Evolutionary conservation across 345 rosid genomes (phyloP).

Genomic region (Rhodamnia rubescens): DNA sequence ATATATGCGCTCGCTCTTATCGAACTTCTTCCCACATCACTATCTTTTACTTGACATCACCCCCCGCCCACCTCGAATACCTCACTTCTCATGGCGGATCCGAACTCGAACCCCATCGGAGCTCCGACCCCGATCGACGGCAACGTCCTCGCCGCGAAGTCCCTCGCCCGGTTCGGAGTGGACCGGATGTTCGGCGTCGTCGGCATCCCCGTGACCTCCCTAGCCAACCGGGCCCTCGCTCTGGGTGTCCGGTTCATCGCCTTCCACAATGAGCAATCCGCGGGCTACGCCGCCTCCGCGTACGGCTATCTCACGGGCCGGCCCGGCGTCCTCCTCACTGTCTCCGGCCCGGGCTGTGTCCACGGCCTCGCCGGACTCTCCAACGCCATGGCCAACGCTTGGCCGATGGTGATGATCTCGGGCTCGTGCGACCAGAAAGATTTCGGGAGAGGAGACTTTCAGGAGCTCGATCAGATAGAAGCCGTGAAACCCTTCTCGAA

Average conservation of each 20-base stretch:
- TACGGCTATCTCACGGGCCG: constrained; percentile 83
- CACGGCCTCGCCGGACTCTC: constrained; percentile 93
- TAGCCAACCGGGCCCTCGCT: constrained; percentile 72
- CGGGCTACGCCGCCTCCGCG: constrained; percentile 96
- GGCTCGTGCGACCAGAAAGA: constrained; percentile 88
- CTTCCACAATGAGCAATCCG: constrained; percentile 97
- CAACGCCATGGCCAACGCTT: constrained; percentile 78
- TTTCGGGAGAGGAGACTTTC: constrained; percentile 80
- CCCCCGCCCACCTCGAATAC: neutral
- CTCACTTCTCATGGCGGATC: constrained; percentile 18
- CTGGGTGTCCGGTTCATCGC: constrained; percentile 85
- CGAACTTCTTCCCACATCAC: neutral
- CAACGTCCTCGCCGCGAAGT: constrained; percentile 51
- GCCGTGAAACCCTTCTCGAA: constrained; percentile 79
- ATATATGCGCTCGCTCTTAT: neutral
- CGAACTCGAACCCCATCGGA: neutral
- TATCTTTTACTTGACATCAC: neutral
- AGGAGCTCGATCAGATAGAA: constrained; percentile 88
- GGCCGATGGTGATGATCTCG: constrained; percentile 93
- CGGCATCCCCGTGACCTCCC: constrained; percentile 90
- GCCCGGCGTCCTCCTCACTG: constrained; percentile 82
- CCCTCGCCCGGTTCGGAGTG: constrained; percentile 61
- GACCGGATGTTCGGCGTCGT: constrained; percentile 96
- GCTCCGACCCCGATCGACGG: constrained; percentile 42
- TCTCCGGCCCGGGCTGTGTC: constrained; percentile 95